Base-by-base conservation (phyloP, 2,329 filamentous ascomycete species). In the Exophiala viscosa region DNA sequence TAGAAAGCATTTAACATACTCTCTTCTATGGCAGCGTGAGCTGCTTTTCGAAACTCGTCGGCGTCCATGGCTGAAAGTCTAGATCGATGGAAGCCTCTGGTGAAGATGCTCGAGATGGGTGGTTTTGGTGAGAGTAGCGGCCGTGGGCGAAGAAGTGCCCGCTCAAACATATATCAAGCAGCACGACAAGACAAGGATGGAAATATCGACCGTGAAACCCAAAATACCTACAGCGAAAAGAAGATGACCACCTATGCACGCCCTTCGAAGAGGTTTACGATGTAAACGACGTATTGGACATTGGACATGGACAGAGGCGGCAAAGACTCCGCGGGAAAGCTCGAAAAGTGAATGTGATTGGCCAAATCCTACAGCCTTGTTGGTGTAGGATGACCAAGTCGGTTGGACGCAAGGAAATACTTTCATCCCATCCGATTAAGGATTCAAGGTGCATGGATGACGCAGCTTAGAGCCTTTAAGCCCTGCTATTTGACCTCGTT, bases 21-120 rank as follows among this genome's bases (percentile, higher is more conserved):
- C 54, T 95, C 87, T 60, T 95, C 87, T 66, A 95, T 83, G 55
- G 86, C 86, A 52, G 84, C 81, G 59, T 88, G 82, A 40, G 89
- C 90, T 58, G 89, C 88, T 55, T 82, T 74, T 59, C 84, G 80
- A 70, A 95, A 96, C 64, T 92, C 82, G 50, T 85, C 75, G 23
- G 85, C 83, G 66, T 95, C 84, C 91, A 96, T 95, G 41, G 35
- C 36, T 45, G 49, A n/a, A 13, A 23, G 48, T 36, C 11, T 44
- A 20, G 51, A 43, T 17, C 17, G 38, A 38, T 34, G 17, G 15
- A 52, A 28, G 10, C 4, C 14, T 28, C 18, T 31, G 1, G 20
- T 13, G 5, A 28, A 23, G 5, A 31, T 23, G 4, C 9, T 13
- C 17, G 40, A 14, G 18, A 17, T 31, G n/a, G 14, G 28, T 2